Base-by-base conservation (phyloP, 768 basidiomycete genomes). In the Lactifluus rugatus region DNA sequence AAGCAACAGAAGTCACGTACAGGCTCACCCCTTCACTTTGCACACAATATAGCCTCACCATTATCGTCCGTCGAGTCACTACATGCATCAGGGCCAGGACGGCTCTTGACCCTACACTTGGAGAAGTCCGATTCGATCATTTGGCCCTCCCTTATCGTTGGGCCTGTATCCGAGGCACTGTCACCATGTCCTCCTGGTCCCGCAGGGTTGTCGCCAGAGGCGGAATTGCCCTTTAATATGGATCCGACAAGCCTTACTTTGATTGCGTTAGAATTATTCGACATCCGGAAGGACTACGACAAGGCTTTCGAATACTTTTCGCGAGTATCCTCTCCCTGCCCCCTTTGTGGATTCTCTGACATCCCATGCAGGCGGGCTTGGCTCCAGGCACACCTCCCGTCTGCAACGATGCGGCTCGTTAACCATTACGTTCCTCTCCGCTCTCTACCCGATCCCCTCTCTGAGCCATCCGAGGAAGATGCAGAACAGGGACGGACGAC, bases 231-330 rank as follows among this genome's bases (percentile, higher is more conserved):
- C 64, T 91, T 86, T 63, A 90, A 91, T 63, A 89, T 91, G 86
- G 89, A 91, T 68, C 83, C 89, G 1, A 91, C 89, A 14, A 90
- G 88, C 70, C 72, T 91, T 26, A 81, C 83, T 1, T 70, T 90
- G 53, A 78, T 83, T 59, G 89, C 78, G 9, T 72, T 89, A 44
- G 89, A 91, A 63, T 66, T 84, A 41, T 78, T 79, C 48, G 88
- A 90, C 67, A 87, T 91, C 49, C 77, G 85, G 48, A 83, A 83
- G 66, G 80, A 89, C 50, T 81, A 78, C 58, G 84, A 86, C 45
- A 84, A 83, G 58, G 89, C 89, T 3, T 91, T 91, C 62, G 88
- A 90, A 71, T 88, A 78, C 64, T 87, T 89, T 64, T 69, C 88
- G 88, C 85, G 66, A 68, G 87, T 77, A 37, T 47, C 48, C 59